Base-by-base conservation (phyloP, 2,329 filamentous ascomycete species). In the Cladophialophora yegresii region DNA sequence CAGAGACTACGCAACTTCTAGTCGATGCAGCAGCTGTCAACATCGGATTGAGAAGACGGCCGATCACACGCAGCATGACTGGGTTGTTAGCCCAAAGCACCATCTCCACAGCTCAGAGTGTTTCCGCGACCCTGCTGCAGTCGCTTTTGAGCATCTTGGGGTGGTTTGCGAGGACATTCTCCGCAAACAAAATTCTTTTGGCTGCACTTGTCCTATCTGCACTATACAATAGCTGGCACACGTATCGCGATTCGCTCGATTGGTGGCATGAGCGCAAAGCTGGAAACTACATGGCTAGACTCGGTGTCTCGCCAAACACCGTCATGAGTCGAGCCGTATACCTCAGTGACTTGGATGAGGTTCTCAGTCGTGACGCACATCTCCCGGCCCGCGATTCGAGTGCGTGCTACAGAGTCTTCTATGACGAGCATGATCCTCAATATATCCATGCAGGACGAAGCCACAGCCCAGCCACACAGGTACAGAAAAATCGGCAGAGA, bases 261-360 rank as follows among this genome's bases (percentile, higher is more conserved):
- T 98, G 92, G 92, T 96, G 91, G 89, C 83, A 85, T 53, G 93
- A 98, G 78, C 86, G 92, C 63, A 88, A 86, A 65, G 92, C 93
- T 1, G 85, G 84, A 16, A 87, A 83, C 47, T 96, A 93, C 75
- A 95, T 99, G 92, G 81, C 82, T 36, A 83, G 88, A 12, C 79
- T 98, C 13, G 93, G 93, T 9, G 87, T 98, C 7, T 84, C 85
- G 2, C 91, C 93, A 7, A 89, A 96, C 70, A 77, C 83, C 22
- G 84, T 89, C 67, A 93, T 97, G 90, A 90, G 89, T 77, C 92
- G 89, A 75, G 87, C 91, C 8, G 86, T 99, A 28, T 96, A 95
- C 74, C 78, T 97, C 62, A 83, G 83, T 58, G 93, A 98, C 75
- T 81, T 98, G 56, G 88, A 92, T 64, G 85, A 89, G 67, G 75